These are phyloP conservation scores for Naegleria fowleri DNA, from an alignment of 208 protist species.

Conservation along the genomic window DNA sequence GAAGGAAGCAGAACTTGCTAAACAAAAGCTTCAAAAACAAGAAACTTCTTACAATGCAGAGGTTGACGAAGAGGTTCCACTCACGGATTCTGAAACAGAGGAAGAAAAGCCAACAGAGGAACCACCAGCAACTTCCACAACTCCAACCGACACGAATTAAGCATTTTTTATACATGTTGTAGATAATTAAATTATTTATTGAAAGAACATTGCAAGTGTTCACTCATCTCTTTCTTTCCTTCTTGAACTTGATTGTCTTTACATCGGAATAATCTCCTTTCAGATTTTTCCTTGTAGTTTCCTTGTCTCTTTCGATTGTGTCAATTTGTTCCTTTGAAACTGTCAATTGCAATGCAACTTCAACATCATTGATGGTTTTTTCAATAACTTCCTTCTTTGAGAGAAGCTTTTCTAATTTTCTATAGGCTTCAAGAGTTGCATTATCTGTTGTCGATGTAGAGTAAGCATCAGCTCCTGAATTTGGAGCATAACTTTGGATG, in stretches of 20 bases:
- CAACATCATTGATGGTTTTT: background rate
- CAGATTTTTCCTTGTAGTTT: background rate
- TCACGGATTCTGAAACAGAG: too few species aligned
- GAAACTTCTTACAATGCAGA: background rate
- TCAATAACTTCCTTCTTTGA: background rate
- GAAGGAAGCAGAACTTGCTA: background rate
- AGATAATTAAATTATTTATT: too few species aligned
- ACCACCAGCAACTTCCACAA: too few species aligned
- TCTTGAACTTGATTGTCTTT: background rate
- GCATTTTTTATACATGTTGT: too few species aligned
- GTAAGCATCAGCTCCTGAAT: background rate
- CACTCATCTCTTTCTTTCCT: constrained; percentile 25
- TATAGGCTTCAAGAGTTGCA: background rate
- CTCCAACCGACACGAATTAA: too few species aligned
- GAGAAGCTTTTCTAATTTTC: background rate
- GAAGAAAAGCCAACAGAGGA: too few species aligned
- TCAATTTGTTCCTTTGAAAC: background rate
- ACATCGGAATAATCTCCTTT: background rate
- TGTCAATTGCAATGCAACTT: background rate
- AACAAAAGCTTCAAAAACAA: background rate
- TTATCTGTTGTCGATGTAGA: background rate
- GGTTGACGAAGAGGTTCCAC: too few species aligned
- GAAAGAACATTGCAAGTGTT: too few species aligned
- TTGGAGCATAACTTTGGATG: background rate
- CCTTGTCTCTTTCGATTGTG: background rate